phyloP scores from a whole-genome alignment of 441 rosid species.

The Aquilaria agallochum region DNA sequence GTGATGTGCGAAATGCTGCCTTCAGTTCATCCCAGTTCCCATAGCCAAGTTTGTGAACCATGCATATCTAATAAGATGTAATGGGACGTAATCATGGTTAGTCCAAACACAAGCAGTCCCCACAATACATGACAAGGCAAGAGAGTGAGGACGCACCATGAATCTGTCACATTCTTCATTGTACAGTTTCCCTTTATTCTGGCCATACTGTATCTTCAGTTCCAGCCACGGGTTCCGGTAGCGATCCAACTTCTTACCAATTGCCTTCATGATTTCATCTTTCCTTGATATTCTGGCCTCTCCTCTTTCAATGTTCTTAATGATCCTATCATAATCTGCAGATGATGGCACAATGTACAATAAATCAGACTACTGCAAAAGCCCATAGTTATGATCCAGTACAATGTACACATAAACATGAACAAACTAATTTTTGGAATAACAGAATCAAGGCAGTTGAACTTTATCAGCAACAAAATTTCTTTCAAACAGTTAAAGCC shows the following conservation, averaged over 20 bases:
- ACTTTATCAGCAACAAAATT: too few relatives aligned
- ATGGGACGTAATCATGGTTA: conserved; percentile 8
- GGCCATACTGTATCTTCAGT: conserved; percentile 97
- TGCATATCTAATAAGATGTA: conserved; percentile 59
- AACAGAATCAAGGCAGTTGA: neutral
- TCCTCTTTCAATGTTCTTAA: conserved; percentile 97
- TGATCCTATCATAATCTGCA: conserved; percentile 91
- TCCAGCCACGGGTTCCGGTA: conserved; percentile 99
- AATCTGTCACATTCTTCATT: conserved; percentile 99
- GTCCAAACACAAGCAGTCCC: neutral
- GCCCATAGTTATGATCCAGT: too few relatives aligned
- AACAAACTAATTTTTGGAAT: neutral
- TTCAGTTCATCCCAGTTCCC: conserved; percentile 99
- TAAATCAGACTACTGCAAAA: neutral
- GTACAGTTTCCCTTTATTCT: conserved; percentile 96
- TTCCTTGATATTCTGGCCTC: conserved; percentile 94
- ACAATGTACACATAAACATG: neutral
- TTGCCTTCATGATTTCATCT: conserved; percentile 99
- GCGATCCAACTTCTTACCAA: conserved; percentile 96
- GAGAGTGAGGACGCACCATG: conserved; percentile 52
- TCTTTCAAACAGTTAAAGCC: too few relatives aligned
- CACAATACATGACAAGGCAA: neutral
- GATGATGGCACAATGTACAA: neutral
- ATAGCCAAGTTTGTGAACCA: conserved; percentile 98
- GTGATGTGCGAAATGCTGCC: conserved; percentile 80